phyloP scores from a whole-genome alignment of 257 asterid species.

The Solanum bulbocastanum region DNA sequence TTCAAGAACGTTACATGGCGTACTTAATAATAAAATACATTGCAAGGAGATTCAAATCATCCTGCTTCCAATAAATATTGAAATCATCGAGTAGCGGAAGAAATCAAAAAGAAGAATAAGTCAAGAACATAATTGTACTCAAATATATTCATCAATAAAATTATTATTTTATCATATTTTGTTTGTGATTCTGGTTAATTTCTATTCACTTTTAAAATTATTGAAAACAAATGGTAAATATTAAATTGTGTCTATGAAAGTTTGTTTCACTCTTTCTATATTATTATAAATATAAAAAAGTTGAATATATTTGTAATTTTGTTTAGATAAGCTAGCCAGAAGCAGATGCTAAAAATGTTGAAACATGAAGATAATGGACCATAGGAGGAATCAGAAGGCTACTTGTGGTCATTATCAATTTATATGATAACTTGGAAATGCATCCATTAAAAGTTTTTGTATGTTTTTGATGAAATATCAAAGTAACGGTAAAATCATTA shows the following conservation, averaged over 20 bases:
- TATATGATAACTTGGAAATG: neutral
- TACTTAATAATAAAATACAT: neutral
- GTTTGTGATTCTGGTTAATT: neutral
- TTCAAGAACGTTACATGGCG: too few species aligned
- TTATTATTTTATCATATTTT: too few species aligned
- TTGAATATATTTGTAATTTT: neutral
- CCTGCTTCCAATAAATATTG: neutral
- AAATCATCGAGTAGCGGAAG: neutral
- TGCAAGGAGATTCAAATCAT: neutral
- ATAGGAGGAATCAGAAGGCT: neutral
- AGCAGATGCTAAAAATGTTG: neutral
- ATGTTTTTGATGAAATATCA: neutral
- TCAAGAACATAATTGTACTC: neutral
- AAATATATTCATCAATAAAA: neutral
- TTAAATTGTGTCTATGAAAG: neutral
- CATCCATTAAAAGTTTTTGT: neutral
- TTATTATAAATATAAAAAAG: neutral
- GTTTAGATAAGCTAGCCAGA: neutral
- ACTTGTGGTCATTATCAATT: neutral
- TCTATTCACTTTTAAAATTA: neutral
- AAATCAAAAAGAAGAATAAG: neutral
- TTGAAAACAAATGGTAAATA: neutral
- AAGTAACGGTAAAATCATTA: neutral
- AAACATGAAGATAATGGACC: slow-evolving; percentile 2
- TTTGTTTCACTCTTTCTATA: neutral